A percentile compares a stretch with the other conserved stretches of the same genome.
Conservation (phyloP, 2,329 filamentous ascomycete species). For the Ascocoryne sarcoides region DNA sequence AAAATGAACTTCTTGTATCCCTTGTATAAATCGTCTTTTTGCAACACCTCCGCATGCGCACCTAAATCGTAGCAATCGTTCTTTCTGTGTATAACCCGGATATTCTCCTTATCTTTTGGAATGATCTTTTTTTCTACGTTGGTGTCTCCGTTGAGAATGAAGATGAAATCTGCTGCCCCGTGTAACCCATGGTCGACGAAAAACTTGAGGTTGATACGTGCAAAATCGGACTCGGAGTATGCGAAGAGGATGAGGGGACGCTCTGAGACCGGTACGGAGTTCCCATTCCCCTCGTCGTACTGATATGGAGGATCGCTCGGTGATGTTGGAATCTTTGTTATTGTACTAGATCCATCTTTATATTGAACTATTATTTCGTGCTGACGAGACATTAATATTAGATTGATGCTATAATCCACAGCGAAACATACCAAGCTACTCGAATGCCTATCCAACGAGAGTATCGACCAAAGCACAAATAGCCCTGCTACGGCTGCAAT, state of each 20-base stretch:
- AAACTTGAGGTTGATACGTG: constrained; percentile 23
- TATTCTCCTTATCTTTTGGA: constrained; percentile 15
- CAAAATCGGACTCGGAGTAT: constrained; percentile 20
- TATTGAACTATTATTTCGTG: no score
- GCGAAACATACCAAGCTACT: not conserved
- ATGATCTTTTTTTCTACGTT: constrained; percentile 13
- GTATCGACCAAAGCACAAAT: not conserved
- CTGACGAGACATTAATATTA: no score
- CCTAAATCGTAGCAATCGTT: constrained; percentile 27
- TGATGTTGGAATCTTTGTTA: no score
- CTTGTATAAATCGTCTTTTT: constrained; percentile 20
- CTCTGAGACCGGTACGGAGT: constrained; percentile 6
- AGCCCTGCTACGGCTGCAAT: not conserved
- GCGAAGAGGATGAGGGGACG: constrained; percentile 24
- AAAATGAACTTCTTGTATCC: constrained; percentile 23
- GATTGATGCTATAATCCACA: no score
- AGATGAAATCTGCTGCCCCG: constrained; percentile 23
- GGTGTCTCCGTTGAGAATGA: constrained; percentile 24
- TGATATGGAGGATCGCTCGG: no score
- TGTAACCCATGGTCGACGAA: constrained; percentile 25
- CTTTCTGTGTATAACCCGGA: constrained; percentile 15
- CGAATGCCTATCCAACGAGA: not conserved
- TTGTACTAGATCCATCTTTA: not conserved
- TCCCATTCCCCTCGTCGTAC: no score
- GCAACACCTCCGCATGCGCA: constrained; percentile 21